Conservation (phyloP, 192 early-diverging fungal species). For the Backusella australiensis region DNA sequence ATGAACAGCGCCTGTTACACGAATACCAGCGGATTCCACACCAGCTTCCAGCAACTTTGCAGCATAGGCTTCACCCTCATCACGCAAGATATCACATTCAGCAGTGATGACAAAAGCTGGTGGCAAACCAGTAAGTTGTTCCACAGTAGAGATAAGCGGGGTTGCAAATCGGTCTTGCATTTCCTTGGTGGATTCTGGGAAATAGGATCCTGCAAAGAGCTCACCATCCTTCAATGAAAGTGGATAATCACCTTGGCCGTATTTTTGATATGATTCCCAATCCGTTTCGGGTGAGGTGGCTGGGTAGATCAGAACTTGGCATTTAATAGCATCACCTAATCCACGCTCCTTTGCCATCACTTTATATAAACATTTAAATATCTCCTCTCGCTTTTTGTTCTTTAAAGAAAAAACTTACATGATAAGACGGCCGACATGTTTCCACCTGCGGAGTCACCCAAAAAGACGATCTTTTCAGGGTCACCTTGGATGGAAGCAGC, state of each 20-base stretch:
- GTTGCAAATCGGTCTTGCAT: background rate
- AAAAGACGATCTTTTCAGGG: slow-evolving; percentile 6
- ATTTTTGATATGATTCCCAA: slow-evolving; percentile 11
- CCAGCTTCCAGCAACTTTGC: slow-evolving; percentile 16
- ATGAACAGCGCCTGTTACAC: slow-evolving; percentile 16
- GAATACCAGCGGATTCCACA: slow-evolving; percentile 26
- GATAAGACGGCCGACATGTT: slow-evolving; percentile 15
- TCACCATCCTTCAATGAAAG: slow-evolving; percentile 1
- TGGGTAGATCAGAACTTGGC: slow-evolving; percentile 20
- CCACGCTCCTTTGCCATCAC: slow-evolving; percentile 16
- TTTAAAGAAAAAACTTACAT: background rate
- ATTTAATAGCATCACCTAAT: background rate
- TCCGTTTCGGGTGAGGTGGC: background rate
- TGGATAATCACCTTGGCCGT: slow-evolving; percentile 11
- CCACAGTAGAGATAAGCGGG: background rate
- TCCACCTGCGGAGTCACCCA: slow-evolving; percentile 27
- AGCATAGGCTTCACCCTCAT: slow-evolving; percentile 26
- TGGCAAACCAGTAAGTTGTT: slow-evolving; percentile 14
- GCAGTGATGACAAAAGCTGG: slow-evolving; percentile 22
- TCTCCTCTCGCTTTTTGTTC: background rate
- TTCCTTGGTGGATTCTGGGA: background rate
- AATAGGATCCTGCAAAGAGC: background rate
- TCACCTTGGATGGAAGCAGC: slow-evolving; percentile 3
- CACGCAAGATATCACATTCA: slow-evolving; percentile 25
- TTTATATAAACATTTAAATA: background rate